Base-by-base conservation (phyloP, 345 rosid species). In the Erodium maritimum region DNA sequence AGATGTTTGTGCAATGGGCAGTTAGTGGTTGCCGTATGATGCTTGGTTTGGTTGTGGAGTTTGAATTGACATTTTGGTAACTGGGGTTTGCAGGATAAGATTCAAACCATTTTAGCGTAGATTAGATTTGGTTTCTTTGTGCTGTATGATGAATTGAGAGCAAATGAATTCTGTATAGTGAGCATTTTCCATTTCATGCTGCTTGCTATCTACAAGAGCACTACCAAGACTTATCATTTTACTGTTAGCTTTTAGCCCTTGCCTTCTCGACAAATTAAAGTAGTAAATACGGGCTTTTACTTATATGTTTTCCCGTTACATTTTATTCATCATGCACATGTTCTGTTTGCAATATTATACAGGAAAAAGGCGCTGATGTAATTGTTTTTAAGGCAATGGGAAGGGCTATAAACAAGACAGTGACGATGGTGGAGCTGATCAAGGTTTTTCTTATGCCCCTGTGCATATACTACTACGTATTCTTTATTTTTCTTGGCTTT, bases 321-420 rank as follows among this genome's bases (percentile, higher is more conserved):
- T 10, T 42, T 3, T 42, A 16, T 42, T 42, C 48, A 42, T 42
- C 48, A 14, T 12, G 17, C 37, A 4, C 12, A 16, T 7, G 3
- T 42, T 14, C 48, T 42, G 48, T 23, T 60, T 55, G 53, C 21
- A 6, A 52, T 57, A 14, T 1, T 56, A 53, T 64, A 57, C 45
- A 93, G 99, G 96, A 93, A 17, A 93, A 80, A 60, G 87, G 83
- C 13, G 75, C 90, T 2, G 69, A 76, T 69, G 94, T 85, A 67
- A 78, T 91, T 67, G 80, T 85, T 19, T 80, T 91, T 70, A 91
- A 91, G 85, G 99, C 99, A 48, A 91, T 91, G 99, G 99, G 96
- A 61, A 80, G 87, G 75, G 99, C 99, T 70, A 91, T 91, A 68
- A 91, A 84, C 75, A 91, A 91, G 77, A 89, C 89, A 62, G 96